These are phyloP conservation scores for Trypanosomatidae sp. DNA, from an alignment of 208 protist species.

Conservation along the genomic window DNA sequence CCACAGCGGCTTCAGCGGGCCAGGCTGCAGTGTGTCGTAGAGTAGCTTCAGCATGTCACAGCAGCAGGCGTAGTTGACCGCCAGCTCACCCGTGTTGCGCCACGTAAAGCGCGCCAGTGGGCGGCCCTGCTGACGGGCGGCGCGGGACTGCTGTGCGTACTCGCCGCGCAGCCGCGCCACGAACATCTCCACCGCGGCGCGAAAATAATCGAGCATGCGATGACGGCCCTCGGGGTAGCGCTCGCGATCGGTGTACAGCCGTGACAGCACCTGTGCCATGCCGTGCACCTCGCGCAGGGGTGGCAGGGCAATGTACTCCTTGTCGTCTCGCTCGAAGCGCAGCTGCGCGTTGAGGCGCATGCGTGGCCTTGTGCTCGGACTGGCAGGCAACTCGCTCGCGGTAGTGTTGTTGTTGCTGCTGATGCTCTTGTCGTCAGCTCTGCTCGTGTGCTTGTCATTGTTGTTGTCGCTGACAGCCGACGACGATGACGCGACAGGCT, in stretches of 20 bases:
- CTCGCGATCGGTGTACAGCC: constrained; percentile 25
- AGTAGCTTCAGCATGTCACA: constrained; percentile 79
- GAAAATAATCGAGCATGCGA: constrained; percentile 66
- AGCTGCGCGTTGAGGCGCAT: constrained; percentile 52
- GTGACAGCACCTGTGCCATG: constrained; percentile 11
- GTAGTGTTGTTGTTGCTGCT: constrained; percentile 7
- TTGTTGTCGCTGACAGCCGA: not conserved
- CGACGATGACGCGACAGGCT: not conserved
- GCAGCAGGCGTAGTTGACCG: constrained; percentile 69
- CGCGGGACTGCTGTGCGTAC: constrained; percentile 34
- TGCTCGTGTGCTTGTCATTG: not conserved
- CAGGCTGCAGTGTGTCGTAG: constrained; percentile 38
- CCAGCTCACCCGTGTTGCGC: constrained; percentile 75
- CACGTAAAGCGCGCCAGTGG: constrained; percentile 46
- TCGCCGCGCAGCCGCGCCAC: constrained; percentile 39
- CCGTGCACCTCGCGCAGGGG: constrained; percentile 9
- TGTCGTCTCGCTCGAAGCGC: constrained; percentile 47
- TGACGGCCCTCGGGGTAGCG: constrained; percentile 52
- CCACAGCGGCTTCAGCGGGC: constrained; percentile 41
- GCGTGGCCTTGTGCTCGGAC: not conserved
- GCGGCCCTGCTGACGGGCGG: constrained; percentile 15
- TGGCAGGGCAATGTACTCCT: constrained; percentile 54
- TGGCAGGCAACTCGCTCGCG: not conserved
- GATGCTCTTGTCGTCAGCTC: constrained; percentile 6
- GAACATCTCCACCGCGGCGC: constrained; percentile 71